Evolutionary conservation across 1,284 basidiomycete genomes (phyloP).

Genomic region (Erythrobasidium hasegawianum): DNA sequence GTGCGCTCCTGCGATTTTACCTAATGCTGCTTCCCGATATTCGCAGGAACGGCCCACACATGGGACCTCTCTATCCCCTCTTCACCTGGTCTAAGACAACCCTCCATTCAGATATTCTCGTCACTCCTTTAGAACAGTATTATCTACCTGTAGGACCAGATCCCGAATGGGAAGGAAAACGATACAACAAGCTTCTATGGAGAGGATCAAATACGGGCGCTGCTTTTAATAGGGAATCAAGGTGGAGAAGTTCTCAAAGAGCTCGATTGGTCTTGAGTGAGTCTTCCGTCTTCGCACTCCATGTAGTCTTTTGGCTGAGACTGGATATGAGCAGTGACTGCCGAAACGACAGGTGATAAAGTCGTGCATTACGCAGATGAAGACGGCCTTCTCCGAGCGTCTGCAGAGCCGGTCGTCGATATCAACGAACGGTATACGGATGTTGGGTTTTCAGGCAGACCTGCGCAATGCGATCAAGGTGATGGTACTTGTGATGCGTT

Average conservation of each 20-base stretch:
- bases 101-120: constrained; percentile 46
- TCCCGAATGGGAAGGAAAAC: constrained; percentile 49
- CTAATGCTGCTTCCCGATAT: too few species aligned
- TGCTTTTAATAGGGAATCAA: constrained; percentile 40
- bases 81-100: constrained; percentile 47
- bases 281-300: background rate
- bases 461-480: constrained; percentile 45
- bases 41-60: constrained; percentile 41
- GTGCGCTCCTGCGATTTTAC: too few species aligned
- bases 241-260: constrained; percentile 45
- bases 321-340: constrained; percentile 23
- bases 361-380: constrained; percentile 21
- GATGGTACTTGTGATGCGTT: constrained; percentile 42
- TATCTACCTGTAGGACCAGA: constrained; percentile 46
- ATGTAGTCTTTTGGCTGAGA: constrained; percentile 36
- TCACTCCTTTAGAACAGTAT: constrained; percentile 48
- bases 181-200: constrained; percentile 47
- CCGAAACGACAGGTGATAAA: constrained; percentile 22
- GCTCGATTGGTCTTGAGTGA: constrained; percentile 44
- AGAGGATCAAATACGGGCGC: constrained; percentile 52
- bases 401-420: constrained; percentile 23
- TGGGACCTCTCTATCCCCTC: constrained; percentile 45
- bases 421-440: constrained; percentile 45
- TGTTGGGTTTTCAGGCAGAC: constrained; percentile 44
- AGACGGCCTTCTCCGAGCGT: constrained; percentile 11